A percentile compares a stretch with the other conserved stretches of the same genome.
Conservation (phyloP, 805 yeast genomes). For the Hagleromyces aurorensis region DNA sequence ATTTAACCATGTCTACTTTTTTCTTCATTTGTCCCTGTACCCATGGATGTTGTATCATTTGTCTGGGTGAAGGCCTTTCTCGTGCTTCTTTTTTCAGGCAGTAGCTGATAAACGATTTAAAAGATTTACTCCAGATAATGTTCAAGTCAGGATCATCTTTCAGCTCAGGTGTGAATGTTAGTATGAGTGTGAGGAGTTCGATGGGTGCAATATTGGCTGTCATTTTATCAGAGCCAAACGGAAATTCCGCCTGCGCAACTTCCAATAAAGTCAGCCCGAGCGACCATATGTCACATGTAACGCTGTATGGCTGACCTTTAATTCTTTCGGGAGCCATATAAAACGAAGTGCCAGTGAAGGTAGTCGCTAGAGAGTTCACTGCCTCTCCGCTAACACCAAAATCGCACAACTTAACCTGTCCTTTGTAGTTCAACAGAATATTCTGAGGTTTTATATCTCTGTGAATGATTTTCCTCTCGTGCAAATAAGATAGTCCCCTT, state of each 20-base stretch:
- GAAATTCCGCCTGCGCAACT: constrained; percentile 88
- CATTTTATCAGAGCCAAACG: constrained; percentile 46
- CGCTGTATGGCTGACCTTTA: constrained; percentile 91
- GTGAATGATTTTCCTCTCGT: constrained; percentile 82
- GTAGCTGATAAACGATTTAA: constrained; percentile 72
- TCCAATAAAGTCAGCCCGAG: constrained; percentile 86
- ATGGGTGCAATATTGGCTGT: constrained; percentile 64
- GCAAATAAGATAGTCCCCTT: constrained; percentile 78
- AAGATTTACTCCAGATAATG: constrained; percentile 74
- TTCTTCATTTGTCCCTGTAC: constrained; percentile 64
- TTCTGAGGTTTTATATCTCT: constrained; percentile 96
- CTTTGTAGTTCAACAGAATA: constrained; percentile 63
- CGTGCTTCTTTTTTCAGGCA: constrained; percentile 74
- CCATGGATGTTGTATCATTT: constrained; percentile 95
- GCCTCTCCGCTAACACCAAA: constrained; percentile 98
- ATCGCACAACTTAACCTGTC: constrained; percentile 89
- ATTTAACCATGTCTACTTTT: constrained; percentile 76
- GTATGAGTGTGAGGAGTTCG: constrained; percentile 72
- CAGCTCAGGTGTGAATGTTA: constrained; percentile 74
- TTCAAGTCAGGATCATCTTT: constrained; percentile 69
- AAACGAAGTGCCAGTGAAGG: constrained; percentile 94
- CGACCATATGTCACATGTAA: constrained; percentile 95
- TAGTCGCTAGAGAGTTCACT: constrained; percentile 88
- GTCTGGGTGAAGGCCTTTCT: constrained; percentile 85
- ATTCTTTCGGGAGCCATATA: constrained; percentile 99